phyloP scores from a whole-genome alignment of 2,329 filamentous ascomycete genomes.

The Dactylellina leptospora region DNA sequence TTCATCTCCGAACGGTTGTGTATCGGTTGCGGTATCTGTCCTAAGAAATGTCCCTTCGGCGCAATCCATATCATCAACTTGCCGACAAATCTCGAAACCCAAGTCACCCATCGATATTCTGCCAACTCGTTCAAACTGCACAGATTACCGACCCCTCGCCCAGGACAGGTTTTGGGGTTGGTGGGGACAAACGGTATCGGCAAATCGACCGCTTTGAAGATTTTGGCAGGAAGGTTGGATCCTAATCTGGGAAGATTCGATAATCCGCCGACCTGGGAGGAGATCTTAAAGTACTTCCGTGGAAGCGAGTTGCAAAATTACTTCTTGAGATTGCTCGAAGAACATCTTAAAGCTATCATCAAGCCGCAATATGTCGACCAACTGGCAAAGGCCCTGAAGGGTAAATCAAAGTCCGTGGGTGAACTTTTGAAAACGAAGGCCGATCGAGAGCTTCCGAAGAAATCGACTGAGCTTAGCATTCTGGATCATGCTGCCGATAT shows the following conservation, averaged over 20 bases:
- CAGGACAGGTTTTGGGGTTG: constrained; percentile 92
- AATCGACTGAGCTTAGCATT: too few relatives aligned
- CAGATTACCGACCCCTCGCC: constrained; percentile 91
- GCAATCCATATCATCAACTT: constrained; percentile 98
- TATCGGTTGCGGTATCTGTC: constrained; percentile 99
- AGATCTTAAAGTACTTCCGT: constrained; percentile 97
- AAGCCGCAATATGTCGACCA: constrained; percentile 99
- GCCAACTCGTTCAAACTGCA: constrained; percentile 99
- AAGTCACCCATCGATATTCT: constrained; percentile 98
- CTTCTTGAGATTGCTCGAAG: constrained; percentile 97
- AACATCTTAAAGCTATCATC: constrained; percentile 95
- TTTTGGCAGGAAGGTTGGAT: constrained; percentile 97
- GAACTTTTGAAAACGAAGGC: constrained; percentile 78
- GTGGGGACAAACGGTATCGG: constrained; percentile 99
- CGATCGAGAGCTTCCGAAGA: constrained; percentile 67
- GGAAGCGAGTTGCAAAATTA: constrained; percentile 99
- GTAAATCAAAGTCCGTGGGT: constrained; percentile 79
- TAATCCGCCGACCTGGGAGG: constrained; percentile 98
- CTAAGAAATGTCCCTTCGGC: constrained; percentile 98
- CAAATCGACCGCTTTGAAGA: constrained; percentile 99
- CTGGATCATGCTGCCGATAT: constrained; percentile 81
- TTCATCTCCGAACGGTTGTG: constrained; percentile 97
- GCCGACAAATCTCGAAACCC: constrained; percentile 97
- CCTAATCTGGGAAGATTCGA: constrained; percentile 94
- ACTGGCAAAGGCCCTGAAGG: constrained; percentile 90